These are phyloP conservation scores for Volvox reticuliferus DNA, from an alignment of 139 green algal species.

Conservation along the genomic window DNA sequence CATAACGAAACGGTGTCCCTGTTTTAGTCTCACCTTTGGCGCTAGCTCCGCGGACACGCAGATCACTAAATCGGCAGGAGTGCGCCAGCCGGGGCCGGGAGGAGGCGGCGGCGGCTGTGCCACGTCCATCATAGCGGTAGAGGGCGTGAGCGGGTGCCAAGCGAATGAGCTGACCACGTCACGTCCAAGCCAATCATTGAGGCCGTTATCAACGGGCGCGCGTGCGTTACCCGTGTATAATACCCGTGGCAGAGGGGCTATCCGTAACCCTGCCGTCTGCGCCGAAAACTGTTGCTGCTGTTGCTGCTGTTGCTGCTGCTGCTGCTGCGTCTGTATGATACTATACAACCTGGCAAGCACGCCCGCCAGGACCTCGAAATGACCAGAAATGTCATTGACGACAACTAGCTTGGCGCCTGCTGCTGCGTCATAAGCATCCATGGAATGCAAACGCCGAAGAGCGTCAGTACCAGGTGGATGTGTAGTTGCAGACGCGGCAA, in stretches of 20 bases:
- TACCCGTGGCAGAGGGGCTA: neutral
- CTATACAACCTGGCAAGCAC: neutral
- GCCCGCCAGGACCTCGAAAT: slow-evolving; percentile 41
- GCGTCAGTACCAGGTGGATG: neutral
- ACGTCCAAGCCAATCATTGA: slow-evolving; percentile 11
- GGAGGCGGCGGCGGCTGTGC: neutral
- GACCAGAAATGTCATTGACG: slow-evolving; percentile 45
- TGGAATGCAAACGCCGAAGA: neutral
- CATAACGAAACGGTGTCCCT: too few relatives aligned
- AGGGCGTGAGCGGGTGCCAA: slow-evolving; percentile 16
- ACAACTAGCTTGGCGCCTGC: neutral
- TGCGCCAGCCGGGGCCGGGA: neutral
- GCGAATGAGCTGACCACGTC: neutral
- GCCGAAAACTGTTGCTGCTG: neutral
- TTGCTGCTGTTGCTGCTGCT: neutral
- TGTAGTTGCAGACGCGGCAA: too few relatives aligned
- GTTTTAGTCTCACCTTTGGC: slow-evolving; percentile 4
- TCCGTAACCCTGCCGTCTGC: neutral
- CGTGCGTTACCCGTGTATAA: neutral
- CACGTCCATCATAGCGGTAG: neutral
- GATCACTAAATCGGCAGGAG: slow-evolving; percentile 9
- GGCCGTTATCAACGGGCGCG: neutral
- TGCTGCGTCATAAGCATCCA: neutral
- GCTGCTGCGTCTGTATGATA: neutral
- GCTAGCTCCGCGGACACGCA: slow-evolving; percentile 48